These are phyloP conservation scores for Fusarium papillatum DNA, from an alignment of 2,329 filamentous ascomycete species.

Conservation along the genomic window DNA sequence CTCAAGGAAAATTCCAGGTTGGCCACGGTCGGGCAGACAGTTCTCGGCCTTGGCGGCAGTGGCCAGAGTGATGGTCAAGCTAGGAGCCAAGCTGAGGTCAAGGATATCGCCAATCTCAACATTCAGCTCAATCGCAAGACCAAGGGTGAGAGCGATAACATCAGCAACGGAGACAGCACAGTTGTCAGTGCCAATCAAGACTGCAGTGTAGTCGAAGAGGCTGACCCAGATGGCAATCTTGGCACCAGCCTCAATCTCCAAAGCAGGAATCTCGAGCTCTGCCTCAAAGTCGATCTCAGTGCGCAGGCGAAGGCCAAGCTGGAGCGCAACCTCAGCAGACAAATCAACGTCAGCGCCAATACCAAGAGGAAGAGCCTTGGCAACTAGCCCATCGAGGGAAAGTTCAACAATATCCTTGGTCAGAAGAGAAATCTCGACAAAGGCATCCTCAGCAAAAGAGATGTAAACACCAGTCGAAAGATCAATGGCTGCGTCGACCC, in stretches of 20 bases:
- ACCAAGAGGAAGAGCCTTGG: slow-evolving; percentile 43
- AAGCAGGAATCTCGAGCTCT: slow-evolving; percentile 42
- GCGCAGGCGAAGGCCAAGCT: slow-evolving; percentile 64
- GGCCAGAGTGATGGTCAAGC: slow-evolving; percentile 54
- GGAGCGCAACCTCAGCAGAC: slow-evolving; percentile 60
- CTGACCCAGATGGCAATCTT: slow-evolving; percentile 63
- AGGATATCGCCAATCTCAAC: slow-evolving; percentile 48
- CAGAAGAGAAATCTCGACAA: slow-evolving; percentile 56
- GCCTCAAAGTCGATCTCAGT: slow-evolving; percentile 58
- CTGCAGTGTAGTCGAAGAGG: slow-evolving; percentile 65
- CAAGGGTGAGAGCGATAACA: slow-evolving; percentile 40
- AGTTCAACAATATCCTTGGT: slow-evolving; percentile 55
- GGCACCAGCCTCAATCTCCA: slow-evolving; percentile 55
- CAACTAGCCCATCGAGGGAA: slow-evolving; percentile 53
- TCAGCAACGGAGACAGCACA: slow-evolving; percentile 50
- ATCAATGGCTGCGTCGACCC: slow-evolving; percentile 61
- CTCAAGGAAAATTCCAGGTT: slow-evolving; percentile 26
- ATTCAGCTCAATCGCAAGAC: slow-evolving; percentile 39
- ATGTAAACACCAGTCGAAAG: slow-evolving; percentile 62
- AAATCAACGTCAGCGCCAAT: slow-evolving; percentile 43
- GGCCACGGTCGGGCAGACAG: slow-evolving; percentile 36
- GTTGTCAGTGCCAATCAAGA: slow-evolving; percentile 51
- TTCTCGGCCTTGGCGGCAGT: slow-evolving; percentile 27
- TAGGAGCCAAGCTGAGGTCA: slow-evolving; percentile 55
- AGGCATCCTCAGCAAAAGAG: slow-evolving; percentile 60